These are phyloP conservation scores for Turritis glabra DNA, from an alignment of 345 rosid genomes.

Conservation along the genomic window DNA sequence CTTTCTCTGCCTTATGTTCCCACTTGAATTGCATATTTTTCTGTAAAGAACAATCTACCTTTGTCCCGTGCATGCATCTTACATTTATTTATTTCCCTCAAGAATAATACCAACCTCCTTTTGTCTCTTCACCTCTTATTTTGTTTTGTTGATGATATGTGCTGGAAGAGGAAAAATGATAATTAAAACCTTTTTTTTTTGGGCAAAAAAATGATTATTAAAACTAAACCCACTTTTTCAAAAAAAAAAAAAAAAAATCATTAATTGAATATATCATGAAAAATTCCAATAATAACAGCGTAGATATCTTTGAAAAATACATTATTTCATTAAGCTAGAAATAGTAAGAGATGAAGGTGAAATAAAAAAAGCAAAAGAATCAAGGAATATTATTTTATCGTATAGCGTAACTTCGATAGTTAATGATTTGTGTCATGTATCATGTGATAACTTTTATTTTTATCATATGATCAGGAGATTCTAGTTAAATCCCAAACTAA, in stretches of 20 bases:
- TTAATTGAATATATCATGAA: no score
- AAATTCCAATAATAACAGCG: neutral
- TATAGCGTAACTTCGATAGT: neutral
- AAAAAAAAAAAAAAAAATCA: no score
- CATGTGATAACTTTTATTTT: no score
- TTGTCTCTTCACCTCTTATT: constrained; percentile 16
- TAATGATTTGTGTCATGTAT: neutral
- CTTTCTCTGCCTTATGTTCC: neutral
- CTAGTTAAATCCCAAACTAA: neutral
- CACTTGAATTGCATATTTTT: constrained; percentile 27
- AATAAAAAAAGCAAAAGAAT: neutral
- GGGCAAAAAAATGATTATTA: no score
- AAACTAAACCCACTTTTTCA: no score
- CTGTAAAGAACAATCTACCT: constrained; percentile 15
- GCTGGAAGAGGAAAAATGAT: neutral
- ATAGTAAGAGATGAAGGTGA: neutral
- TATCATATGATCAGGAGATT: neutral
- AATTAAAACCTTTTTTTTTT: no score
- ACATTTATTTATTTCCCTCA: neutral
- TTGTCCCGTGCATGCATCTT: constrained; percentile 36
- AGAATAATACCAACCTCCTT: constrained; percentile 24
- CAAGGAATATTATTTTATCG: neutral
- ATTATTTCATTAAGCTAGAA: neutral
- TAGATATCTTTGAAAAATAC: neutral
- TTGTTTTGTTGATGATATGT: neutral